These are phyloP conservation scores for Aspergillus uvarum DNA, from an alignment of 2,329 filamentous ascomycete species.

Conservation along the genomic window DNA sequence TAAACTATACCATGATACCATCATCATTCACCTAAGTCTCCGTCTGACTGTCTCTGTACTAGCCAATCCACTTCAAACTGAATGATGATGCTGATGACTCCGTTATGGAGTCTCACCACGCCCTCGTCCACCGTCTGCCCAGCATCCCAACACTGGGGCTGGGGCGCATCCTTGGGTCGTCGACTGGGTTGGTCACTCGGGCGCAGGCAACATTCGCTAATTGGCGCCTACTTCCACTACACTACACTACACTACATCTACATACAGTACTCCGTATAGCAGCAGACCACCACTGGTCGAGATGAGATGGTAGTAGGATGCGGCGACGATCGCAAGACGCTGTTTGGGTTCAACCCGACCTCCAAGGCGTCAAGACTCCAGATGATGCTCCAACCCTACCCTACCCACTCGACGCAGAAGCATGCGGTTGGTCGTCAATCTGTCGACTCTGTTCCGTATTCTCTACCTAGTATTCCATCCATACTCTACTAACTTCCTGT, in stretches of 20 bases:
- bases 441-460: too few relatives aligned
- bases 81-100: background rate
- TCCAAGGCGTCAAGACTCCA: too few relatives aligned
- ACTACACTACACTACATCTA: background rate
- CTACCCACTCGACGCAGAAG: background rate
- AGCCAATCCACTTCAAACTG: background rate
- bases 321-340: background rate
- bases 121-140: constrained; percentile 1
- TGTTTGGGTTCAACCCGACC: too few relatives aligned
- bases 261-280: background rate
- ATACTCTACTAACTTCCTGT: background rate
- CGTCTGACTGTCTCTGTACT: background rate
- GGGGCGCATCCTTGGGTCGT: constrained; percentile 16
- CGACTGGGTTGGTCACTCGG: constrained; percentile 13
- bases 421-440: background rate
- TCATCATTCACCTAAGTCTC: background rate
- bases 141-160: constrained; percentile 10
- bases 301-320: background rate
- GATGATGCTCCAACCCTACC: too few relatives aligned
- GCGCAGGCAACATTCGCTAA: constrained; percentile 12
- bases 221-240: constrained; percentile 3
- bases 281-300: background rate
- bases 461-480: background rate
- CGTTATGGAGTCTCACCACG: constrained; percentile 2
- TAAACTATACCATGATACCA: too few relatives aligned